Base-by-base conservation (phyloP, 441 rosid genomes). In the Capsella rubella region DNA sequence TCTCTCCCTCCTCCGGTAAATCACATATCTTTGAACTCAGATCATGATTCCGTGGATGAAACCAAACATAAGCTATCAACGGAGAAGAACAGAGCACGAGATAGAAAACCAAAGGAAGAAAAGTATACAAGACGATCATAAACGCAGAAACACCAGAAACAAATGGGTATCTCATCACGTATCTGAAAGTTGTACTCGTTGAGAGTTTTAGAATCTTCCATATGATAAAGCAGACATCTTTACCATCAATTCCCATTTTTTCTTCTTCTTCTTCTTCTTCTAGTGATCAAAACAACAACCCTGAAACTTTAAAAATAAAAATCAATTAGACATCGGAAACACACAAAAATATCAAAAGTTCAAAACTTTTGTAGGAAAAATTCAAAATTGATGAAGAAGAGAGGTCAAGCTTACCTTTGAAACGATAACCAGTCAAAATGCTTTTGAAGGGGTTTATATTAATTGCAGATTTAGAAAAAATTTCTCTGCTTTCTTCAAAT, bases 371-470 rank as follows among this genome's bases (percentile, higher is more conserved):
- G 51, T 39, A 34, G 28, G 7, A 50, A 53, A 69, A 47, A 35
- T 46, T 31, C 37, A 63, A 63, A 28, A 2, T 53, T 45, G 37
- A 39, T 66, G 58, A 61, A 60, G 18, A 71, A 56, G 73, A 71
- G 72, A 56, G 71, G 80, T 77, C 64, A 71, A 71, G 73, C 69
- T 66, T 71, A 77, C 80, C 73, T 77, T 34, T 72, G 69, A 66
- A 77, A 77, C 3, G 46, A 35, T 66, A 13, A 77, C 80, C 80
- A 77, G 77, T 66, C 80, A 72, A 77, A 71, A 71, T 51, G 2
- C 11, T 5, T 56, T 40, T 66, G 54, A 27, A n/a, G 53, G 60
- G 62, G 6, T 14, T 66, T 46, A 1, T 34, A 34, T 34, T 57
- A 49, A 50, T 59, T 55, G 57, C 72, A 78, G 69, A 67, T 58